Percentiles rank a stretch among this genome's conserved stretches.
Conservation (phyloP, 768 basidiomycete species). For the Dictyophora rubrovolvata region DNA sequence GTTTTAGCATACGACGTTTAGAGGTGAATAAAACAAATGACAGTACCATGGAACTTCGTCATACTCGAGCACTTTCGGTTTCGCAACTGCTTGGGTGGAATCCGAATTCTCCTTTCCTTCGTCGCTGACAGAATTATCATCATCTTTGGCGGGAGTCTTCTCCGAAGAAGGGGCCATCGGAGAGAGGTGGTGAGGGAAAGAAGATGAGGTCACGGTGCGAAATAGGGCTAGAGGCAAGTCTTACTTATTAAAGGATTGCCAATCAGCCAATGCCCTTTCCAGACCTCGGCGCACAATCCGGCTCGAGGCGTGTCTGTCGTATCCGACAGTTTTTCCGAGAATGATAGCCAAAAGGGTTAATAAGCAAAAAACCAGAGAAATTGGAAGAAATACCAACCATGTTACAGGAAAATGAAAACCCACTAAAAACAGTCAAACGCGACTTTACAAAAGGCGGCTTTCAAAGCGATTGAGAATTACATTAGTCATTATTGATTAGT, state of each 20-base stretch:
- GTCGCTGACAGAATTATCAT: neutral
- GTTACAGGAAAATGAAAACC: no score
- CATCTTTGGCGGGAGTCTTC: neutral
- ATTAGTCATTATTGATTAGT: no score
- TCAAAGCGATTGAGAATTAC: no score
- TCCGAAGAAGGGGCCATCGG: neutral
- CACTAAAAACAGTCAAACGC: no score
- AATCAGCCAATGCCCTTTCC: no score
- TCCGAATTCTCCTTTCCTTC: neutral
- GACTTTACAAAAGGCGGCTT: no score
- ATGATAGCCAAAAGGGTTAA: neutral
- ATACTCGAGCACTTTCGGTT: neutral
- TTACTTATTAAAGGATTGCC: no score
- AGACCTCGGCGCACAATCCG: neutral
- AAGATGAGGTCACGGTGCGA: neutral
- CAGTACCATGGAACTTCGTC: slow-evolving; percentile 5
- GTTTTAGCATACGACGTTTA: neutral
- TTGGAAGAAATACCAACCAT: no score
- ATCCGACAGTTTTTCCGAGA: neutral
- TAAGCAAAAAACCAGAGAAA: neutral
- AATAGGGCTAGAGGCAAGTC: neutral
- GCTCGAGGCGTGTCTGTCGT: neutral
- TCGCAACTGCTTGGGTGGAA: neutral
- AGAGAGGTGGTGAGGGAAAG: neutral
- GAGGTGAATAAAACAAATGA: neutral